phyloP scores from a whole-genome alignment of 495 filamentous ascomycete species.

The Filosporella fistucella region DNA sequence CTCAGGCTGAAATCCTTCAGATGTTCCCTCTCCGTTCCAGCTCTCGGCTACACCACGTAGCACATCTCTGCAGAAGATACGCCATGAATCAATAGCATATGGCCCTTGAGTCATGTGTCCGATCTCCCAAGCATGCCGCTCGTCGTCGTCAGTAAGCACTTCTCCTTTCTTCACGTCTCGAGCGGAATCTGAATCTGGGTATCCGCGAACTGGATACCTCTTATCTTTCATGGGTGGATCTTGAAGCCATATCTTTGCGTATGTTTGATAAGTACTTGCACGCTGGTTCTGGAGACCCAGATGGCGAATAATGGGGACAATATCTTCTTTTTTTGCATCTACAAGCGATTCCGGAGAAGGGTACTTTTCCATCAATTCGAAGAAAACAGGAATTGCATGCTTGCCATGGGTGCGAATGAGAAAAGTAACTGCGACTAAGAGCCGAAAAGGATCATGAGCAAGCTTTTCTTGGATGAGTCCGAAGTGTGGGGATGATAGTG shows the following conservation, averaged over 20 bases:
- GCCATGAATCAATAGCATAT: slow-evolving; percentile 89
- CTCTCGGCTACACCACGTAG: slow-evolving; percentile 57
- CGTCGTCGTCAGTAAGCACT: slow-evolving; percentile 29
- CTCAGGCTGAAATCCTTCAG: slow-evolving; percentile 51
- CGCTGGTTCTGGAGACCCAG: slow-evolving; percentile 71
- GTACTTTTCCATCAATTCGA: slow-evolving; percentile 59
- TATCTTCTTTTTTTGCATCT: slow-evolving; percentile 46
- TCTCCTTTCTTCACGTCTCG: slow-evolving; percentile 48
- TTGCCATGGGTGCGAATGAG: slow-evolving; percentile 75
- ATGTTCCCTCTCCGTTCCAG: slow-evolving; percentile 49
- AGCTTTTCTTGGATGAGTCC: slow-evolving; percentile 84
- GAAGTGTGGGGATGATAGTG: slow-evolving; percentile 56
- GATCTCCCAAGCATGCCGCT: slow-evolving; percentile 68
- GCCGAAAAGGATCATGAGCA: slow-evolving; percentile 61
- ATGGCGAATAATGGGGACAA: slow-evolving; percentile 60
- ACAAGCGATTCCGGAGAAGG: slow-evolving; percentile 65
- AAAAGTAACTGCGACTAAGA: slow-evolving; percentile 75
- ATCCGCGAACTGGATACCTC: slow-evolving; percentile 64
- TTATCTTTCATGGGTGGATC: slow-evolving; percentile 53
- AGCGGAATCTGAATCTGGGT: slow-evolving; percentile 46
- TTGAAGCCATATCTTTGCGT: slow-evolving; percentile 69
- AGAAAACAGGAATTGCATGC: slow-evolving; percentile 74
- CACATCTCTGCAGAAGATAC: slow-evolving; percentile 86
- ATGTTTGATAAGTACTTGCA: slow-evolving; percentile 53
- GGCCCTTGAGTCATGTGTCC: slow-evolving; percentile 82